Base-by-base conservation (phyloP, 441 rosid genomes). In the Brassica hybrid region DNA sequence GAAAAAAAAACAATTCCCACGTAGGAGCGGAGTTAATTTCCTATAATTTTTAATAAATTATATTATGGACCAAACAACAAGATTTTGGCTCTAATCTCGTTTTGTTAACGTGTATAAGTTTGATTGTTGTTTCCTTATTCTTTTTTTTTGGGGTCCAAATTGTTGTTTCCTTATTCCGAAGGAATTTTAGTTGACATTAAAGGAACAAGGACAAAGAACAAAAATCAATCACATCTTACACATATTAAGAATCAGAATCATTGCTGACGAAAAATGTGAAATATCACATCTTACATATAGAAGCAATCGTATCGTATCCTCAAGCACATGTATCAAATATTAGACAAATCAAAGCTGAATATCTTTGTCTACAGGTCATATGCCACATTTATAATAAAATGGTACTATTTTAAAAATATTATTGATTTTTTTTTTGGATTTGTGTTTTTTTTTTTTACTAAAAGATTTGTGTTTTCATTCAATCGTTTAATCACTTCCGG, bases 291-390 rank as follows among this genome's bases (percentile, higher is more conserved):
- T 77, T 65, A 57, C 30, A 38, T 77, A 70, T 63, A 65, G 2
- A 27, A 71, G 43, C 66, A 54, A 65, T 65, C 59, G 67, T 65
- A 65, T 71, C 72, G 32, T 43, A 77, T 77, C 76, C 72, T 65
- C 8, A 65, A 4, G 23, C 72, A 71, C 54, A 77, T 71, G 62
- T 71, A 77, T 41, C 19, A 9, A 13, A 41, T 41, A 8, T 17
- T 54, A 64, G 38, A 43, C 54, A 65, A 64, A 57, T 70, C 61
- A 21, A 19, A 71, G 25, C 25, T 77, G 14, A 57, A 36, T 65
- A 71, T 72, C 43, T 77, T 77, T 71, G 4, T 71, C 67, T 43
- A 27, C 10, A 58, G 59, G 65, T 65, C 72, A 61, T 69, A 19
- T 69, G 30, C 9, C 69, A 76, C 57, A 61, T 8, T 43, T 19